phyloP scores from a whole-genome alignment of 78 protist genomes.

The Monosiga brevicollis region DNA sequence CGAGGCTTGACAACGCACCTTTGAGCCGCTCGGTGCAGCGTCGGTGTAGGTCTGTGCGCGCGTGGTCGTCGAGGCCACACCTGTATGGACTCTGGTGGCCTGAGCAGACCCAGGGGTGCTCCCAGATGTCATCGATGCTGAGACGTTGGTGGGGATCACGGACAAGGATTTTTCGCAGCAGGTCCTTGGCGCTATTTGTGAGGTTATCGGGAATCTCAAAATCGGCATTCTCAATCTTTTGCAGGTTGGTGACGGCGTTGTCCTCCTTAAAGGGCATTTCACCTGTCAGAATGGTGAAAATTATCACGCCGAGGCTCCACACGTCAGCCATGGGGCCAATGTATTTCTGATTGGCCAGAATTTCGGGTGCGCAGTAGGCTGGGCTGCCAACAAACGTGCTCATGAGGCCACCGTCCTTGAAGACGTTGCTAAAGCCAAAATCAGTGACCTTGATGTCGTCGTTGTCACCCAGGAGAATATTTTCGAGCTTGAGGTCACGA shows the following conservation, averaged over 20 bases:
- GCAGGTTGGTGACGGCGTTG: slow-evolving; percentile 31
- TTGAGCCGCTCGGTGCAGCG: too few species aligned
- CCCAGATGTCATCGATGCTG: too few species aligned
- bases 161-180: background rate
- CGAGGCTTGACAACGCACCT: too few species aligned
- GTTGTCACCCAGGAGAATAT: slow-evolving; percentile 64
- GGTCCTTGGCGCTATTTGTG: background rate
- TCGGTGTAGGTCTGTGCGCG: too few species aligned
- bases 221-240: background rate
- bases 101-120: too few species aligned
- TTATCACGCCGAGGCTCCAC: slow-evolving; percentile 54
- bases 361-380: slow-evolving; percentile 6
- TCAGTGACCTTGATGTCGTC: slow-evolving; percentile 81
- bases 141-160: background rate
- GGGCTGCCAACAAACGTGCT: slow-evolving; percentile 14
- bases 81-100: too few species aligned
- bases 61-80: too few species aligned
- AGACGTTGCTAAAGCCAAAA: slow-evolving; percentile 73
- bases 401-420: slow-evolving; percentile 34
- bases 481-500: slow-evolving; percentile 98
- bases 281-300: slow-evolving; percentile 77
- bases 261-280: slow-evolving; percentile 81
- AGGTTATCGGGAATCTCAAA: background rate
- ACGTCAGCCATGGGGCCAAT: slow-evolving; percentile 45
- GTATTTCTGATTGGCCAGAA: slow-evolving; percentile 11